These are phyloP conservation scores for Paraglomus brasilianum DNA, from an alignment of 192 early-diverging fungal species.

Conservation along the genomic window DNA sequence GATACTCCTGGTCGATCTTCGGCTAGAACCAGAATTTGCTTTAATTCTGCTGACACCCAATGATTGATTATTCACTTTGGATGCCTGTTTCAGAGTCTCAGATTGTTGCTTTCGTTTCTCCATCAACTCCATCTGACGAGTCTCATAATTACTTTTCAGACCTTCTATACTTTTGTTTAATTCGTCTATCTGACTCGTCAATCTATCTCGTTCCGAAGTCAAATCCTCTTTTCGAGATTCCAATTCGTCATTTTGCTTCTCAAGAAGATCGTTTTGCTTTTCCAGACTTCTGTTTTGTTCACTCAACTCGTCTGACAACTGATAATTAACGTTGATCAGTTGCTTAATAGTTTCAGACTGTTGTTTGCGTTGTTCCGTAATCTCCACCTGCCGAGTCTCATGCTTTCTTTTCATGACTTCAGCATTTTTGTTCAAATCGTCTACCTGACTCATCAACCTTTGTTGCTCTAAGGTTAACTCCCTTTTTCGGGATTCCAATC, in stretches of 20 bases:
- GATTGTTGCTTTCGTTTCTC: background rate
- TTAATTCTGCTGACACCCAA: background rate
- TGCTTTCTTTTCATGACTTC: background rate
- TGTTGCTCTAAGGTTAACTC: slow-evolving; percentile 3
- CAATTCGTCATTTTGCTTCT: background rate
- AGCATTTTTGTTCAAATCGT: background rate
- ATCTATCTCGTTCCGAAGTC: background rate
- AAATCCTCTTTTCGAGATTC: background rate
- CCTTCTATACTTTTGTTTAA: slow-evolving; percentile 1
- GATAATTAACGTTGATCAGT: no score
- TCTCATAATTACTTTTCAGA: slow-evolving; percentile 7
- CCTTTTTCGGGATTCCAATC: slow-evolving; percentile 19
- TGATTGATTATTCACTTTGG: background rate
- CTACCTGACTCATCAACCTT: background rate
- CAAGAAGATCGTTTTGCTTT: background rate
- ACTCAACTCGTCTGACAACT: background rate
- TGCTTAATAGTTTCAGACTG: no score
- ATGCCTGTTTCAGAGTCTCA: background rate
- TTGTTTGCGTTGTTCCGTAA: no score
- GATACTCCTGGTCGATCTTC: slow-evolving; percentile 1
- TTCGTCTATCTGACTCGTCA: slow-evolving; percentile 3
- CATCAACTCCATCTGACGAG: background rate
- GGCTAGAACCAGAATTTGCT: background rate
- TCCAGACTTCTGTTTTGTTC: background rate
- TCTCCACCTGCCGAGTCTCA: no score